Percentiles rank a stretch among this genome's conserved stretches.
These are phyloP conservation scores for Lachancea fermentati DNA, from an alignment of 805 yeast genomes.

Conservation along the genomic window DNA sequence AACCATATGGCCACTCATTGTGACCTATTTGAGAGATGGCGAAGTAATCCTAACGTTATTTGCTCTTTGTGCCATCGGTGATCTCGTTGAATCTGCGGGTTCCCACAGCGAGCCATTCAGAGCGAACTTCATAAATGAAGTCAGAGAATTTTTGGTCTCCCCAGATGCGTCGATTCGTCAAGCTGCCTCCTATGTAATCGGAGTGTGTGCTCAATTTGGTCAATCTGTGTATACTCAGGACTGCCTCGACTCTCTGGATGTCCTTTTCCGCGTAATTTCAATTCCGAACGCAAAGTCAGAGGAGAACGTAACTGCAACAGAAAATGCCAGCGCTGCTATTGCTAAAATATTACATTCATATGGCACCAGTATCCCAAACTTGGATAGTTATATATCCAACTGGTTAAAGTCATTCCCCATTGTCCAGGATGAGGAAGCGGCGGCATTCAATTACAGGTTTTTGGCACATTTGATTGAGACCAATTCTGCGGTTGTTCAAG, in stretches of 20 bases:
- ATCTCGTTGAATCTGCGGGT: slow-evolving; percentile 76
- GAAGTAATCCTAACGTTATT: slow-evolving; percentile 66
- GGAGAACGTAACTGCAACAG: slow-evolving; percentile 82
- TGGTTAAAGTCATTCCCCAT: slow-evolving; percentile 86
- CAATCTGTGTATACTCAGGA: slow-evolving; percentile 57
- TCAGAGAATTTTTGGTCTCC: slow-evolving; percentile 62
- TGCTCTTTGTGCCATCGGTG: slow-evolving; percentile 76
- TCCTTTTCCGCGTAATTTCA: slow-evolving; percentile 64
- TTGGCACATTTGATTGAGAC: slow-evolving; percentile 64
- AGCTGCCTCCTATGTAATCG: slow-evolving; percentile 78
- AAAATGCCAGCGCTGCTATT: slow-evolving; percentile 73
- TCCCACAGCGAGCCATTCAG: slow-evolving; percentile 57
- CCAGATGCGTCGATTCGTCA: slow-evolving; percentile 75
- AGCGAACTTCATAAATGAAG: slow-evolving; percentile 55
- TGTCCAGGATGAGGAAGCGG: slow-evolving; percentile 80
- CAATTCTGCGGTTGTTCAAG: slow-evolving; percentile 52
- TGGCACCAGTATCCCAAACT: slow-evolving; percentile 53
- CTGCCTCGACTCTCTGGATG: slow-evolving; percentile 64
- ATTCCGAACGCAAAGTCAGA: slow-evolving; percentile 82
- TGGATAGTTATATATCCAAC: slow-evolving; percentile 55
- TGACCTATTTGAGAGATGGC: slow-evolving; percentile 55
- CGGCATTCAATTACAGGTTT: slow-evolving; percentile 75
- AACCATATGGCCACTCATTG: slow-evolving; percentile 52
- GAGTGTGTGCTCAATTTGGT: slow-evolving; percentile 80
- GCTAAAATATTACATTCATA: slow-evolving; percentile 73